These are phyloP conservation scores for Rhynchospora pubera DNA, from an alignment of 176 grass and related monocot genomes.

Conservation along the genomic window DNA sequence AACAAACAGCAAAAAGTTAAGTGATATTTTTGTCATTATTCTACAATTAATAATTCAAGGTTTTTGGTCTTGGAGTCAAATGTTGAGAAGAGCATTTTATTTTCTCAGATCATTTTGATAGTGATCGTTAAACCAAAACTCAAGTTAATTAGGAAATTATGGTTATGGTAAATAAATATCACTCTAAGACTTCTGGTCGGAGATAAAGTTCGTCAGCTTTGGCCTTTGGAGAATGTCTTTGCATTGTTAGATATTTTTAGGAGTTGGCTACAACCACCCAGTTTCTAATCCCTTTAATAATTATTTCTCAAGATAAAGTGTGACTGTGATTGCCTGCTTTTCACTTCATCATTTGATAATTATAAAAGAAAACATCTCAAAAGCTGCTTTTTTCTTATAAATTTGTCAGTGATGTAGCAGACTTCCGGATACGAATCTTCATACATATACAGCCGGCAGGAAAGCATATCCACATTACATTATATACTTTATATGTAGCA, in stretches of 20 bases:
- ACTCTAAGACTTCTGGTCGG: neutral
- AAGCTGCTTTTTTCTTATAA: neutral
- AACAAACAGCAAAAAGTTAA: no score
- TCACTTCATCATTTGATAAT: neutral
- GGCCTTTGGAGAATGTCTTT: slow-evolving; percentile 10
- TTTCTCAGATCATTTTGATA: neutral
- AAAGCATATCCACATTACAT: neutral
- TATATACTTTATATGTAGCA: neutral
- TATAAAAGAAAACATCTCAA: no score
- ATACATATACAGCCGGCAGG: neutral
- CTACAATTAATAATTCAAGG: no score
- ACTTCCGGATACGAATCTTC: neutral
- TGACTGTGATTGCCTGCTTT: neutral
- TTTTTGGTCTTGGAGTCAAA: neutral
- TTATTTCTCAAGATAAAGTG: neutral
- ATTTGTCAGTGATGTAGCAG: neutral
- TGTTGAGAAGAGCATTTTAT: neutral
- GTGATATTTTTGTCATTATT: no score
- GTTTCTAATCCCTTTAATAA: slow-evolving; percentile 11
- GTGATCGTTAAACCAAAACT: neutral
- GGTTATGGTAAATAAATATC: neutral
- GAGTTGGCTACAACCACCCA: slow-evolving; percentile 13
- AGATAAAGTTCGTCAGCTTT: slow-evolving; percentile 11
- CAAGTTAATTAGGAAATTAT: neutral
- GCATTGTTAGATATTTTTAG: slow-evolving; percentile 6